Conservation (phyloP, 371 early-diverging fungal species). For the Mortierella sp. region DNA sequence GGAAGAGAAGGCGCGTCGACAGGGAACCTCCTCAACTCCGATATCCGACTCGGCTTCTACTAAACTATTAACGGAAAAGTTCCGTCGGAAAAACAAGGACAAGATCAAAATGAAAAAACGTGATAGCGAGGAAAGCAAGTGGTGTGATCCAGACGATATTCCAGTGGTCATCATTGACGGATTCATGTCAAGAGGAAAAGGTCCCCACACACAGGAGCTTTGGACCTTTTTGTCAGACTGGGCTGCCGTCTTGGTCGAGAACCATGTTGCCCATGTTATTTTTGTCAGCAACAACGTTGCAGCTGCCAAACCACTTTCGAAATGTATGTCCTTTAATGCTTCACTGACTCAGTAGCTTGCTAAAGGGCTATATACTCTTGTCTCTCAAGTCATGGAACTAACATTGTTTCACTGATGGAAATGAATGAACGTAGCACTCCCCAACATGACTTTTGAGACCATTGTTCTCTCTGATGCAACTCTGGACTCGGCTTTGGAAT, state of each 20-base stretch:
- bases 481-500: slow-evolving; percentile 68
- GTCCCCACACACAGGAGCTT: slow-evolving; percentile 60
- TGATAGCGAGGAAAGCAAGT: slow-evolving; percentile 27
- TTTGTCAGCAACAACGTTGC: slow-evolving; percentile 85
- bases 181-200: slow-evolving; percentile 79
- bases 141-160: slow-evolving; percentile 62
- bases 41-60: slow-evolving; percentile 8
- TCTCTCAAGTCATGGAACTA: background rate
- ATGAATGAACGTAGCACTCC: slow-evolving; percentile 76
- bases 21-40: slow-evolving; percentile 34
- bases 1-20: slow-evolving; percentile 50
- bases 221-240: slow-evolving; percentile 84
- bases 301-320: slow-evolving; percentile 74
- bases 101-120: slow-evolving; percentile 16
- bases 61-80: slow-evolving; percentile 14
- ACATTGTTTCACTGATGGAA: background rate
- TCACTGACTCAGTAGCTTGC: background rate
- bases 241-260: slow-evolving; percentile 79
- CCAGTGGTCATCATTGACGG: slow-evolving; percentile 93
- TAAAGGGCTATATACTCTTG: background rate
- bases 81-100: background rate
- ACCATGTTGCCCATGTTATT: slow-evolving; percentile 90
- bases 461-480: slow-evolving; percentile 78
- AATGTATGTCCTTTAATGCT: slow-evolving; percentile 54
- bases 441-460: slow-evolving; percentile 79